phyloP scores from a whole-genome alignment of 768 basidiomycete species.

The Panaeolus papilionaceus region DNA sequence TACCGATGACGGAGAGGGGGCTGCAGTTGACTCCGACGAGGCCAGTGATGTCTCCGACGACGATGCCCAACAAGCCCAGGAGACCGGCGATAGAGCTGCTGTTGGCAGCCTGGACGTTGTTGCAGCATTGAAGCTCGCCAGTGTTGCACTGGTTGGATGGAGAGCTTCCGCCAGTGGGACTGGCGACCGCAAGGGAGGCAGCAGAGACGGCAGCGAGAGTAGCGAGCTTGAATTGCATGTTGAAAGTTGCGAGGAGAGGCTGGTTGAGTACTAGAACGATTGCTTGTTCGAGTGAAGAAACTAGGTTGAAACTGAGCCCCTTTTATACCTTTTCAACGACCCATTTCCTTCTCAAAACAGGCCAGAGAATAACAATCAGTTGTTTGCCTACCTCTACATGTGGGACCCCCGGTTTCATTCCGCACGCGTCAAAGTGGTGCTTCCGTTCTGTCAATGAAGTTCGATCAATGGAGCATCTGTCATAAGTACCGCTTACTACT shows the following conservation, averaged over 20 bases:
- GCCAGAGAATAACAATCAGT: background rate
- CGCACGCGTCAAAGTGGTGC: background rate
- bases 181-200: constrained; percentile 23
- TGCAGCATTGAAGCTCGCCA: constrained; percentile 30
- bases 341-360: background rate
- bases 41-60: constrained; percentile 30
- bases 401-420: background rate
- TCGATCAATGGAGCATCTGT: constrained; percentile 11
- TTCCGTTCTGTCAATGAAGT: background rate
- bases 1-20: constrained; percentile 34
- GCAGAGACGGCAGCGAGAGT: constrained; percentile 20
- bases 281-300: constrained; percentile 18
- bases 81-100: constrained; percentile 14
- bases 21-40: constrained; percentile 36
- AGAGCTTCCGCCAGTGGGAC: constrained; percentile 16
- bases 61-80: constrained; percentile 26
- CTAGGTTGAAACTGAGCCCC: background rate
- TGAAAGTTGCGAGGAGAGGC: constrained; percentile 5
- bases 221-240: constrained; percentile 26
- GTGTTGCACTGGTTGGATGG: constrained; percentile 28
- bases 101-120: constrained; percentile 21
- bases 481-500: background rate
- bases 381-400: background rate
- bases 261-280: constrained; percentile 15
- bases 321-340: constrained; percentile 11